Percentiles rank a stretch among this genome's conserved stretches.
phyloP scores from a whole-genome alignment of 306 rosid species.

The Prunus armeniaca region DNA sequence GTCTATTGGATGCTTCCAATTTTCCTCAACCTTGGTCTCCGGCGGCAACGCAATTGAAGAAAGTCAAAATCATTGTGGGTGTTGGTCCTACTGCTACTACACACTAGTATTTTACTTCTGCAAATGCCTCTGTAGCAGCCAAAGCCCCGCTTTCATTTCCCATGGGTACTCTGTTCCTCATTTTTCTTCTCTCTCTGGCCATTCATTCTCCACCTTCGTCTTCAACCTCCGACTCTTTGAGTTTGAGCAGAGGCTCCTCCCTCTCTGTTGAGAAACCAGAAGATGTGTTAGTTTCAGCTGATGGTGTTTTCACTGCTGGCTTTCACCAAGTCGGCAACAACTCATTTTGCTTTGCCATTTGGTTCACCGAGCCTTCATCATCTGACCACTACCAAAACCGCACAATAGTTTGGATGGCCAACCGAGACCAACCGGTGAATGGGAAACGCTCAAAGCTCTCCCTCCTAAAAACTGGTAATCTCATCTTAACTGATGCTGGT shows the following conservation, averaged over 20 bases:
- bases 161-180: conserved; percentile 28
- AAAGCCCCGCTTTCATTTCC: background rate
- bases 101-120: background rate
- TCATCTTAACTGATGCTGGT: conserved; percentile 36
- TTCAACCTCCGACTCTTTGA: conserved; percentile 8
- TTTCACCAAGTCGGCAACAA: conserved; percentile 43
- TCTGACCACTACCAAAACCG: background rate
- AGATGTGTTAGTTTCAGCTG: conserved; percentile 32
- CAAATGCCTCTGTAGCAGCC: background rate
- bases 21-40: too few species aligned
- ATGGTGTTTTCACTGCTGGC: conserved; percentile 52
- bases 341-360: conserved; percentile 48
- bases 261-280: conserved; percentile 33
- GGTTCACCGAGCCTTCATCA: conserved; percentile 31
- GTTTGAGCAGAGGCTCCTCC: conserved; percentile 29
- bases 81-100: too few species aligned
- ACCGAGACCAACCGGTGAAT: conserved; percentile 48
- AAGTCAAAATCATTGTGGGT: too few species aligned
- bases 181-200: conserved; percentile 19
- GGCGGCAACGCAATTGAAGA: too few species aligned
- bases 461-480: conserved; percentile 34
- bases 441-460: conserved; percentile 42
- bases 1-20: too few species aligned
- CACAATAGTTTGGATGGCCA: conserved; percentile 57
- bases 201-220: conserved; percentile 4